phyloP scores from a whole-genome alignment of 352 stramenopile genomes.

The Peronospora destructor region DNA sequence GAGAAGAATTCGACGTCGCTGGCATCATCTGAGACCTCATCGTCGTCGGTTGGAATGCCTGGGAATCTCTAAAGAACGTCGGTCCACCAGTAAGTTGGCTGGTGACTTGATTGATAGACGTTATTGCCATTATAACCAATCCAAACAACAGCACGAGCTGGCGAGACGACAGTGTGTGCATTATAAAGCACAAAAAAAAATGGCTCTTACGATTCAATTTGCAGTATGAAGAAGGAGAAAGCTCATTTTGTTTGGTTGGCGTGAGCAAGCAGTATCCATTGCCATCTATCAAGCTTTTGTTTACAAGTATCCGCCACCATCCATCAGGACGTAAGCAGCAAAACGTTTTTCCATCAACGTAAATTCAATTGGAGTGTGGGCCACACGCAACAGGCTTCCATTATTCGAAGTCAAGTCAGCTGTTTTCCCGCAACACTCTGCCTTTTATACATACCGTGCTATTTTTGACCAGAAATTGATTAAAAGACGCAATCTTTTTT shows the following conservation, averaged over 20 bases:
- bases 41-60: slow-evolving; percentile 1
- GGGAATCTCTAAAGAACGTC: slow-evolving; percentile 7
- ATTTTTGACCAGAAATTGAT: no score
- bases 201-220: slow-evolving; percentile 6
- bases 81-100: slow-evolving; percentile 9
- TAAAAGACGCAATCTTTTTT: no score
- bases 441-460: no score
- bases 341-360: no score
- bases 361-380: no score
- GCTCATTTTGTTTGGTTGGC: slow-evolving; percentile 5
- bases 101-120: neutral
- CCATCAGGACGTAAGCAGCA: no score
- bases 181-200: neutral
- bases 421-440: no score
- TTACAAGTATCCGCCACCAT: no score
- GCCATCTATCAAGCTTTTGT: slow-evolving; percentile 6
- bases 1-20: slow-evolving; percentile 5
- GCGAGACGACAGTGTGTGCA: slow-evolving; percentile 1
- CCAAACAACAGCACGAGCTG: slow-evolving; percentile 5
- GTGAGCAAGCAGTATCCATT: neutral
- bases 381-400: no score
- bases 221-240: slow-evolving; percentile 5
- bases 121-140: slow-evolving; percentile 7
- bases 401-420: no score
- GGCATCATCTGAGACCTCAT: slow-evolving; percentile 3